Percentiles rank a stretch among this genome's conserved stretches.
Conservation (phyloP, 352 stramenopile species). For the Globisporangium megalacanthum region DNA sequence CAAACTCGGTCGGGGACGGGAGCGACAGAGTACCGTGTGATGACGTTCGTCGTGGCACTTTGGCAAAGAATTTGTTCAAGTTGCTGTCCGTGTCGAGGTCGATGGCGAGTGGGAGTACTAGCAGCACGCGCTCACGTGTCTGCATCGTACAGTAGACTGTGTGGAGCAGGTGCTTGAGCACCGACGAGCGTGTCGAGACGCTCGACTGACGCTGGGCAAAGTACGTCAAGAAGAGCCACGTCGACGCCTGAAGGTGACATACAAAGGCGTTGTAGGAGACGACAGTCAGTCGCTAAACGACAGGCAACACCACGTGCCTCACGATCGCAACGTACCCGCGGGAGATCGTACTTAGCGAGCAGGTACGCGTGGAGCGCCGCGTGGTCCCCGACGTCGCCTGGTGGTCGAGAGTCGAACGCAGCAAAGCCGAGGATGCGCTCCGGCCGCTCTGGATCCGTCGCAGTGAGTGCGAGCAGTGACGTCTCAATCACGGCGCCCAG, state of each 20-base stretch:
- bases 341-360: conserved; percentile 44
- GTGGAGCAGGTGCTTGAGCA: conserved; percentile 54
- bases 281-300: neutral
- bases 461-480: conserved; percentile 60
- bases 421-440: conserved; percentile 64
- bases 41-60: conserved; percentile 16
- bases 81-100: conserved; percentile 42
- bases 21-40: conserved; percentile 1
- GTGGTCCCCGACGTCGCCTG: conserved; percentile 36
- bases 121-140: conserved; percentile 32
- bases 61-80: conserved; percentile 58
- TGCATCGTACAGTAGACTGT: conserved; percentile 39
- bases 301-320: no score
- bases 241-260: conserved; percentile 19
- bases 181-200: conserved; percentile 22
- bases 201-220: conserved; percentile 46
- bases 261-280: no score
- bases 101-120: conserved; percentile 44
- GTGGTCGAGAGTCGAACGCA: conserved; percentile 45
- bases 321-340: conserved; percentile 21
- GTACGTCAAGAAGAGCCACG: conserved; percentile 51
- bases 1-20: conserved; percentile 15
- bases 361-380: conserved; percentile 35
- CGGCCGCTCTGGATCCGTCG: conserved; percentile 34
- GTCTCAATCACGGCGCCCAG: conserved; percentile 67